Percentiles rank a stretch among this genome's conserved stretches.
Conservation (phyloP, 179 eudicot species). For the Silene noctiflora region DNA sequence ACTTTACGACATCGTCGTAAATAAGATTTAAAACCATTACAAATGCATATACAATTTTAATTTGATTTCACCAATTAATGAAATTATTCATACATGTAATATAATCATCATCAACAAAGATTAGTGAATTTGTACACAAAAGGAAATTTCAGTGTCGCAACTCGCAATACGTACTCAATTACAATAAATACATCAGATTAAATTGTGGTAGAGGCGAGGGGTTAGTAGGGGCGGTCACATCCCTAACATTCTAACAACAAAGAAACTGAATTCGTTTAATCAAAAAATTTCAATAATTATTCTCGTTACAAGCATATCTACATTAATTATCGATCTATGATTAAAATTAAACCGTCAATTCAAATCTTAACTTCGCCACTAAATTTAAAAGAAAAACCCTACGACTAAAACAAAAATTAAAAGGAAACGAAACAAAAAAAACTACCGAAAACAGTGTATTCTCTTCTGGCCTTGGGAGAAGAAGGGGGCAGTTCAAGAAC, state of each 20-base stretch:
- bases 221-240: too few species aligned
- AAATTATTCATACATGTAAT: not conserved
- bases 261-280: too few species aligned
- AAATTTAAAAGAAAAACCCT: not conserved
- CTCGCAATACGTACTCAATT: too few species aligned
- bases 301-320: too few species aligned
- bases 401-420: not conserved
- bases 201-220: too few species aligned
- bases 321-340: not conserved
- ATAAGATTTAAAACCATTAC: not conserved
- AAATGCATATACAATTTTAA: not conserved
- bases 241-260: too few species aligned
- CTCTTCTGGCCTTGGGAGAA: not conserved
- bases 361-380: not conserved
- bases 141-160: too few species aligned
- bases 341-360: not conserved
- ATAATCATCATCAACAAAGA: too few species aligned
- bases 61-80: too few species aligned
- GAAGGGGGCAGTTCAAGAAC: not conserved
- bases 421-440: not conserved
- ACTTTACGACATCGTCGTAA: not conserved
- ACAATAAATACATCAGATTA: too few species aligned
- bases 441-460: not conserved
- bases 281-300: too few species aligned
- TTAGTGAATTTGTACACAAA: too few species aligned